Evolutionary conservation across 2,329 filamentous ascomycete genomes (phyloP), one percentile per base, ranked within the genome.

Genomic region (Botrytis galanthina): DNA sequence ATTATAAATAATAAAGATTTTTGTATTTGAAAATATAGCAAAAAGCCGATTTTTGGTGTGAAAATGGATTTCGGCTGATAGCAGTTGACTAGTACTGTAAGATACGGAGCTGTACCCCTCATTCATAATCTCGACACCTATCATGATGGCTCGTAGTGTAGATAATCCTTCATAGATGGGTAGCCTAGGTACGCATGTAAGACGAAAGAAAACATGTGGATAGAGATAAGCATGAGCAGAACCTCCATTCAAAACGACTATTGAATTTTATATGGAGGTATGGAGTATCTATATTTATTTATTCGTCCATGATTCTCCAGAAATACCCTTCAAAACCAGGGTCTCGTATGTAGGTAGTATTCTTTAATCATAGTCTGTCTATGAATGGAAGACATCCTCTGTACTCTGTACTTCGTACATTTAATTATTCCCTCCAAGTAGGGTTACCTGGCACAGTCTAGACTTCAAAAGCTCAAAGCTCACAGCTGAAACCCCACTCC

Each of bases 31-130:
- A n/a, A n/a, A n/a, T n/a, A n/a, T n/a, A n/a, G n/a, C n/a, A n/a
- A n/a, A n/a, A n/a, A n/a, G n/a, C n/a, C n/a, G n/a, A n/a, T n/a
- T n/a, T n/a, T n/a, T n/a, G n/a, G n/a, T n/a, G n/a, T n/a, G n/a
- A n/a, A n/a, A n/a, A n/a, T n/a, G n/a, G n/a, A n/a, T n/a, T n/a
- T n/a, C n/a, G n/a, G n/a, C n/a, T n/a, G n/a, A n/a, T n/a, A n/a
- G n/a, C n/a, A n/a, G n/a, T n/a, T n/a, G n/a, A n/a, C n/a, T n/a
- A n/a, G n/a, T n/a, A n/a, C n/a, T 61, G 59, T 61, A 22, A n/a
- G 14, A 61, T 61, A 37, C 60, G 26, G 37, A 57, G 37, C 37
- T 29, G 26, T 57, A 68, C 48, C 64, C 64, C 64, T 68, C 64
- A 42, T 42, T 29, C 35, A 51, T 48, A 22, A 32, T 46, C 26